Conservation (phyloP, 2,329 filamentous ascomycete genomes). For the Xylariales sp. region DNA sequence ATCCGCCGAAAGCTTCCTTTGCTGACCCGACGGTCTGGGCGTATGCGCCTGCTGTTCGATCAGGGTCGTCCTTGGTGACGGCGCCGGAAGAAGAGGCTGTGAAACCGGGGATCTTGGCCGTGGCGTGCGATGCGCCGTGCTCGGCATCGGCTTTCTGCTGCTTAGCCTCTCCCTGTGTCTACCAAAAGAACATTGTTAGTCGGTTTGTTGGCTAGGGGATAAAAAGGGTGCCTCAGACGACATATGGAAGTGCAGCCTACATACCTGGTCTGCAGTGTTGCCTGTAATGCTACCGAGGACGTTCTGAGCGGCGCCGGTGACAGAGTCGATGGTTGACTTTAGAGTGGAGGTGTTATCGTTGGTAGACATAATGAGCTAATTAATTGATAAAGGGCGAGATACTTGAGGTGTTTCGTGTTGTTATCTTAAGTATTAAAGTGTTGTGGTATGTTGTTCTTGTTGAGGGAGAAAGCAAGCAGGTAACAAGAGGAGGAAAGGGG, state of each 20-base stretch:
- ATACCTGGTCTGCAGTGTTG: slow-evolving; percentile 72
- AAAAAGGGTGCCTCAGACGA: neutral
- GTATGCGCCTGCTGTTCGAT: slow-evolving; percentile 79
- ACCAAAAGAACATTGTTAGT: slow-evolving; percentile 35
- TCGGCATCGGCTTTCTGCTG: slow-evolving; percentile 74
- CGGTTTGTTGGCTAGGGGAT: neutral
- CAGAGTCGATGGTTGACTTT: slow-evolving; percentile 80
- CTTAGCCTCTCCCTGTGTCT: slow-evolving; percentile 71
- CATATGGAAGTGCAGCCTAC: neutral
- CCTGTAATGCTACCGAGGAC: slow-evolving; percentile 79
- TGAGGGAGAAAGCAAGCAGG: too few relatives aligned
- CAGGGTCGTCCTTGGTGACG: slow-evolving; percentile 75
- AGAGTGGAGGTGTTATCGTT: slow-evolving; percentile 75
- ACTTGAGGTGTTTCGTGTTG: neutral
- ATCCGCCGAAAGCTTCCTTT: slow-evolving; percentile 82
- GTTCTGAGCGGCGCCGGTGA: slow-evolving; percentile 78
- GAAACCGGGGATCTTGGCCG: slow-evolving; percentile 78
- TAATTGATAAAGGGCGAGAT: slow-evolving; percentile 11
- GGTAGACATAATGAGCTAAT: slow-evolving; percentile 53
- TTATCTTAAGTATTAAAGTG: slow-evolving; percentile 16
- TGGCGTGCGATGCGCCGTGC: slow-evolving; percentile 79
- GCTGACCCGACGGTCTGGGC: slow-evolving; percentile 90
- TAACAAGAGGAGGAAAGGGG: neutral
- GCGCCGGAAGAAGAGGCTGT: slow-evolving; percentile 77
- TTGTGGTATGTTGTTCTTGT: slow-evolving; percentile 10